A percentile compares a stretch with the other conserved stretches of the same genome.
Conservation (phyloP, 2,329 filamentous ascomycete genomes). For the Alternaria brassicae region DNA sequence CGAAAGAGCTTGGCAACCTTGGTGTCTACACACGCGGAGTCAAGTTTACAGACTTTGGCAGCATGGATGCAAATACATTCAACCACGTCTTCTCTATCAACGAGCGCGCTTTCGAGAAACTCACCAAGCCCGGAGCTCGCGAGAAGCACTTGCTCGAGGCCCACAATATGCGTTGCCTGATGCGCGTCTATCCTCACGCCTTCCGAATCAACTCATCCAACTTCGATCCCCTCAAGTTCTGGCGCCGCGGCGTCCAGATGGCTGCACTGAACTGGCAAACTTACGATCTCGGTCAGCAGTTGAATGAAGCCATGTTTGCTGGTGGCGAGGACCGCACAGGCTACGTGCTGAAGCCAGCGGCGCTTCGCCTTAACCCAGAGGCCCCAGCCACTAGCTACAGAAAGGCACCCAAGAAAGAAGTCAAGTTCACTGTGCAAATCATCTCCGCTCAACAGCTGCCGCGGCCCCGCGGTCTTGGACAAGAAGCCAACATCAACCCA, state of each 20-base stretch:
- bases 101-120: conserved; percentile 83
- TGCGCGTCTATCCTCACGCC: conserved; percentile 90
- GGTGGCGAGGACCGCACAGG: conserved; percentile 85
- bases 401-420: conserved; percentile 79
- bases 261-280: conserved; percentile 98
- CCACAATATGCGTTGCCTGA: conserved; percentile 85
- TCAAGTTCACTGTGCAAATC: conserved; percentile 85
- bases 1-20: conserved; percentile 80
- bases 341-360: conserved; percentile 91
- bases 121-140: conserved; percentile 76
- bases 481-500: conserved; percentile 81
- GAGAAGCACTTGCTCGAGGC: conserved; percentile 80
- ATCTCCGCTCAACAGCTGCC: conserved; percentile 96
- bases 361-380: conserved; percentile 65
- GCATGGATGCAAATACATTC: conserved; percentile 79
- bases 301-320: conserved; percentile 98
- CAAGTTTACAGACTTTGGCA: conserved; percentile 83
- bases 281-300: conserved; percentile 91
- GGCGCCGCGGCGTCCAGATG: conserved; percentile 97
- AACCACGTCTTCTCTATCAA: conserved; percentile 97
- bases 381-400: conserved; percentile 56
- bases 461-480: conserved; percentile 75
- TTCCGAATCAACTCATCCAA: conserved; percentile 87
- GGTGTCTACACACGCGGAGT: conserved; percentile 80
- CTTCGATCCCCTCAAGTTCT: conserved; percentile 92